phyloP scores from a whole-genome alignment of 257 asterid species.

The Przewalskia tangutica region DNA sequence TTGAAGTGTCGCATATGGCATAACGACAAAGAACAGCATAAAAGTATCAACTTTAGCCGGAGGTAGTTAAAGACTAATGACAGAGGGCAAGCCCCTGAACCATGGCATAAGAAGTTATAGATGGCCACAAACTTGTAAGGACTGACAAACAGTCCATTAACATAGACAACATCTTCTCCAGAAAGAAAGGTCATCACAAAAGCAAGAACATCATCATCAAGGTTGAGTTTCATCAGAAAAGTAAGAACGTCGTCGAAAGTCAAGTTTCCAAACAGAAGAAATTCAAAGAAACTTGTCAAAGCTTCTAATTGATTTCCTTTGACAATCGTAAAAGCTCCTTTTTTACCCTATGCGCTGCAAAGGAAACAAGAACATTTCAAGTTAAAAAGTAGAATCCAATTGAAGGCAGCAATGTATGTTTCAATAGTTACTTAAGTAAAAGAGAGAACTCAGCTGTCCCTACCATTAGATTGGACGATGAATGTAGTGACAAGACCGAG shows the following conservation, averaged over 20 bases:
- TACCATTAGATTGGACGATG: constrained; percentile 64
- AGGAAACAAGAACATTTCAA: background rate
- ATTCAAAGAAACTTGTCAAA: constrained; percentile 53
- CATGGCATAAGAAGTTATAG: constrained; percentile 31
- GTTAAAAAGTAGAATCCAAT: background rate
- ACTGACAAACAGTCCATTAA: constrained; percentile 15
- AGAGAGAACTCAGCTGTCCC: background rate
- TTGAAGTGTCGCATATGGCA: background rate
- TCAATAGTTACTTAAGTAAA: background rate
- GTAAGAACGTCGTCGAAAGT: constrained; percentile 32
- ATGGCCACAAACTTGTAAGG: constrained; percentile 25
- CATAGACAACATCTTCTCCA: constrained; percentile 14
- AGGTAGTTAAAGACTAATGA: background rate
- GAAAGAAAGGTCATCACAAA: no score
- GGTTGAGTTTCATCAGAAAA: constrained; percentile 23
- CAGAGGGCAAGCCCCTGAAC: constrained; percentile 8
- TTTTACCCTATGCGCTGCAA: constrained; percentile 50
- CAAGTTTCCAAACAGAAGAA: constrained; percentile 45
- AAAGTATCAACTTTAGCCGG: background rate
- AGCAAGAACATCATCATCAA: background rate
- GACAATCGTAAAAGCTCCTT: constrained; percentile 37
- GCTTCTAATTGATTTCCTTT: constrained; percentile 24
- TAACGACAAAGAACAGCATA: background rate
- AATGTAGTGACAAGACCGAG: constrained; percentile 53
- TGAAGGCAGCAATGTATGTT: background rate